Percentiles rank a stretch among this genome's conserved stretches.
These are phyloP conservation scores for Fraxinus latifolia DNA, from an alignment of 305 asterid species.

Conservation along the genomic window DNA sequence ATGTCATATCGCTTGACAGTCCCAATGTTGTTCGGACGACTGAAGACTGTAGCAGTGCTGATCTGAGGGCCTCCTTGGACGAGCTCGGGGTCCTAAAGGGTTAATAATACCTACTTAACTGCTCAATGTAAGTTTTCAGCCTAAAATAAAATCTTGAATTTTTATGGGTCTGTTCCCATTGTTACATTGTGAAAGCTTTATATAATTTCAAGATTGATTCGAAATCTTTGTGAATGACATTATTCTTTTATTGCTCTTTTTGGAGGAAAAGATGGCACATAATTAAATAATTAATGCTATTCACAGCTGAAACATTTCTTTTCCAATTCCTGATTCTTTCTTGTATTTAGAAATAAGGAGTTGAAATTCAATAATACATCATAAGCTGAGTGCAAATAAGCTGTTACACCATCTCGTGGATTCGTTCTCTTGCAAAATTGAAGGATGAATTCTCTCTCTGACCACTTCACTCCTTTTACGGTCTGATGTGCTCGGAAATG, in stretches of 20 bases:
- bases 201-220: neutral
- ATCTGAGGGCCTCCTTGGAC: slow-evolving; percentile 50
- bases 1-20: slow-evolving; percentile 64
- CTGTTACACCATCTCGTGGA: neutral
- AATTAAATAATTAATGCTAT: neutral
- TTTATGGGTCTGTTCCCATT: neutral
- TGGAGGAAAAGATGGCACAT: slow-evolving; percentile 15
- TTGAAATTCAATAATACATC: neutral
- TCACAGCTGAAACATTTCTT: neutral
- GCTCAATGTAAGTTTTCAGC: slow-evolving; percentile 13
- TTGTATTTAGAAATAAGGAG: neutral
- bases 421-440: neutral
- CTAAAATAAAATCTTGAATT: slow-evolving; percentile 13
- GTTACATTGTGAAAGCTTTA: slow-evolving; percentile 8
- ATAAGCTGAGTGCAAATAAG: neutral
- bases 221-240: neutral
- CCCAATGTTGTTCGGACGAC: slow-evolving; percentile 55
- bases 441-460: neutral
- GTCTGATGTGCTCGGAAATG: neutral
- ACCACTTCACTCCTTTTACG: neutral
- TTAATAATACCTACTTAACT: slow-evolving; percentile 11
- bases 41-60: slow-evolving; percentile 52
- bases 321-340: neutral
- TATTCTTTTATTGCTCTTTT: neutral
- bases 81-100: slow-evolving; percentile 46